Evolutionary conservation across 495 filamentous ascomycete genomes (phyloP).

Genomic region (Hyaloscypha finlandica): DNA sequence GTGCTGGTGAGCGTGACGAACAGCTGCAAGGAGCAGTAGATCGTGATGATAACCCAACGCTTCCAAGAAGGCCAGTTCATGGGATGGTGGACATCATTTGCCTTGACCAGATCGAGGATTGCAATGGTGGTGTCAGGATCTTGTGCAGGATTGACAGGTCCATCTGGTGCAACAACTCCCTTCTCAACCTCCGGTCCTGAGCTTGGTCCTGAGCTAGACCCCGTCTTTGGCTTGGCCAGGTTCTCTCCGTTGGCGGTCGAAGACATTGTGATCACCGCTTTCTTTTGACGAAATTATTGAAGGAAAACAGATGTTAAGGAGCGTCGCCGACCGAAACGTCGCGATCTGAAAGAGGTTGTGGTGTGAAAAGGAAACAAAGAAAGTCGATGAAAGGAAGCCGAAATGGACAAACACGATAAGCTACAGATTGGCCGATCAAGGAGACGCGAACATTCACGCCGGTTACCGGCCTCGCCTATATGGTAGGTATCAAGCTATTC

Average conservation of each 20-base stretch:
- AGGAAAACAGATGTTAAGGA: neutral
- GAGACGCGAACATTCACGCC: neutral
- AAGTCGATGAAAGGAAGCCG: neutral
- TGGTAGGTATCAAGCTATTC: neutral
- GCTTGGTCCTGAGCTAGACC: neutral
- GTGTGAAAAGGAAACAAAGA: neutral
- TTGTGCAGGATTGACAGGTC: neutral
- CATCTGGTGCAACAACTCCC: slow-evolving; percentile 10
- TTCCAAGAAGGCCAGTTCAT: slow-evolving; percentile 40
- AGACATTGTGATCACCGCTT: neutral
- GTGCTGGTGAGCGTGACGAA: slow-evolving; percentile 38
- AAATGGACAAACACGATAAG: neutral
- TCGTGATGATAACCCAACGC: slow-evolving; percentile 35
- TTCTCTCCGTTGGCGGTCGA: neutral
- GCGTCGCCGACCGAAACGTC: neutral
- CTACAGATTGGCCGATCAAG: neutral
- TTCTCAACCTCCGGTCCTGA: slow-evolving; percentile 13
- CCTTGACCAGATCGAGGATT: slow-evolving; percentile 33
- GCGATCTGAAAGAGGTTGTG: neutral
- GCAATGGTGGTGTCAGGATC: slow-evolving; percentile 29
- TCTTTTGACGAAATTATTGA: neutral
- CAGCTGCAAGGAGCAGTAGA: slow-evolving; percentile 40
- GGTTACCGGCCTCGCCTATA: neutral
- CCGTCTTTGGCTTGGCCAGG: neutral
- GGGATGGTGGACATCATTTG: slow-evolving; percentile 35